Evolutionary conservation across 2,329 filamentous ascomycete genomes (phyloP).

Genomic region (Cladobotryum mycophilum): DNA sequence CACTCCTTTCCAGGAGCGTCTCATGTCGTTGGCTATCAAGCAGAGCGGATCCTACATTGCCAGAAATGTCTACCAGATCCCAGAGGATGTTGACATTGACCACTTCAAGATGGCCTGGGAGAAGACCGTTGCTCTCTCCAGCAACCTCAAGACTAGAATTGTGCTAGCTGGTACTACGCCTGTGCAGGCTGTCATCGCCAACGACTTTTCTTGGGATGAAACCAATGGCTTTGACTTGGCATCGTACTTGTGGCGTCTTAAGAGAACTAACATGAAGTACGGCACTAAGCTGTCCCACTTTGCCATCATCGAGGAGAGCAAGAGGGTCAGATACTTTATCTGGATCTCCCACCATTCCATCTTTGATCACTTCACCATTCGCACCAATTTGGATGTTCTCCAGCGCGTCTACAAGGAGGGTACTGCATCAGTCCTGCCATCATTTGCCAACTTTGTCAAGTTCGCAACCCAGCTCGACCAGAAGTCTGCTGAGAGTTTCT

Average conservation of each 20-base stretch:
- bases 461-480: background rate
- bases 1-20: slow-evolving; percentile 17
- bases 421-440: background rate
- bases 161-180: background rate
- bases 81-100: background rate
- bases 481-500: background rate
- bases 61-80: slow-evolving; percentile 14
- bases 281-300: slow-evolving; percentile 7
- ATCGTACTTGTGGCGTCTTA: background rate
- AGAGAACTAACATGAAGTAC: slow-evolving; percentile 3
- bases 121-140: slow-evolving; percentile 6
- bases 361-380: slow-evolving; percentile 14
- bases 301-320: slow-evolving; percentile 1
- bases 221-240: too few species aligned
- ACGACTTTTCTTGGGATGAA: background rate
- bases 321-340: background rate
- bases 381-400: slow-evolving; percentile 6
- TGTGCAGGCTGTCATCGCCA: slow-evolving; percentile 1
- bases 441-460: background rate
- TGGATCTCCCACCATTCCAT: slow-evolving; percentile 7
- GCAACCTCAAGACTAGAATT: slow-evolving; percentile 8
- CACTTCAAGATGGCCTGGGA: slow-evolving; percentile 24
- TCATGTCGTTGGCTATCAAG: slow-evolving; percentile 24
- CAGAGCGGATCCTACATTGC: slow-evolving; percentile 29
- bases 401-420: background rate